These are phyloP conservation scores for Akanthomyces muscarius DNA, from an alignment of 2,329 filamentous ascomycete genomes.

Conservation along the genomic window DNA sequence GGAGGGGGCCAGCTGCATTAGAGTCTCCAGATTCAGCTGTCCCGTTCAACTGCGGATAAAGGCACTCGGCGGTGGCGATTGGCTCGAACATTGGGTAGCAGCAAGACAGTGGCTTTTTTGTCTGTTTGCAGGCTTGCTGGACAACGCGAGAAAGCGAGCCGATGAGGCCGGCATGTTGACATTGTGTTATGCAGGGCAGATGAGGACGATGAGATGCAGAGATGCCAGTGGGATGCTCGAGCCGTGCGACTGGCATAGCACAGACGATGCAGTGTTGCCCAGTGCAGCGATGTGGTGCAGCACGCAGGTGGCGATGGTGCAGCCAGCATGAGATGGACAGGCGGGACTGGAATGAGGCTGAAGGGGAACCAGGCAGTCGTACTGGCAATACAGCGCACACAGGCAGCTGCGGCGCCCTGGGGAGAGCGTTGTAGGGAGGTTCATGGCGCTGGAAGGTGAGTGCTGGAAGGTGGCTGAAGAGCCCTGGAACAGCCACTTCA, in stretches of 20 bases:
- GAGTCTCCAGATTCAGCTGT: constrained; percentile 7
- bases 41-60: background rate
- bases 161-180: background rate
- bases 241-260: background rate
- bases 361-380: background rate
- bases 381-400: background rate
- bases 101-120: constrained; percentile 7
- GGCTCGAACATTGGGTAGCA: constrained; percentile 1
- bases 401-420: background rate
- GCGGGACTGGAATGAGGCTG: background rate
- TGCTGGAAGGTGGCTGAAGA: background rate
- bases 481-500: background rate
- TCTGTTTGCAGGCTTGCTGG: background rate
- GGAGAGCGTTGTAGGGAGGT: background rate
- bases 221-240: background rate
- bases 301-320: background rate
- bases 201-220: background rate
- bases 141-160: background rate
- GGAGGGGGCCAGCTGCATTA: constrained; percentile 5
- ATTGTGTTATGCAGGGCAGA: background rate
- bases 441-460: background rate
- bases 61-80: constrained; percentile 1
- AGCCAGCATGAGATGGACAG: background rate
- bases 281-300: background rate
- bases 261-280: background rate